phyloP scores from a whole-genome alignment of 805 yeast species.

The Ogataea degrootiae region DNA sequence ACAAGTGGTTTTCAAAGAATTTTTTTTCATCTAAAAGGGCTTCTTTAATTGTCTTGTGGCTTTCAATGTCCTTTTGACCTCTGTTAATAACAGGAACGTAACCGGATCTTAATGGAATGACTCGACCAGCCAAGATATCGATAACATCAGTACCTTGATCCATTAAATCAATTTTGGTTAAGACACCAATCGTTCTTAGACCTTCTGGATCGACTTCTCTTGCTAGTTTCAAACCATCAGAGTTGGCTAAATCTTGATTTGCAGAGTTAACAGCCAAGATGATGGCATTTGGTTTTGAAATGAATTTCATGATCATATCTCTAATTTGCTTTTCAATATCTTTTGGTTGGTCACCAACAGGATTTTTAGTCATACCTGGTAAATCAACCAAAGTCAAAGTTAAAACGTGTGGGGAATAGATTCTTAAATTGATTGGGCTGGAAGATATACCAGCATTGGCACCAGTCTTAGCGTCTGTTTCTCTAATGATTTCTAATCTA shows the following conservation, averaged over 20 bases:
- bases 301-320: constrained; percentile 88
- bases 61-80: constrained; percentile 94
- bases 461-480: constrained; percentile 81
- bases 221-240: constrained; percentile 93
- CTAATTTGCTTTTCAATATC: constrained; percentile 94
- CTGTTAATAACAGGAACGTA: constrained; percentile 96
- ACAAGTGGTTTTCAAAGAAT: constrained; percentile 84
- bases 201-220: constrained; percentile 99
- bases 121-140: constrained; percentile 92
- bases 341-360: constrained; percentile 98
- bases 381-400: constrained; percentile 93
- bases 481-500: constrained; percentile 84
- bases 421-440: constrained; percentile 87
- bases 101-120: constrained; percentile 91
- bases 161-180: constrained; percentile 95
- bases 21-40: constrained; percentile 78
- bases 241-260: constrained; percentile 93
- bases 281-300: constrained; percentile 93
- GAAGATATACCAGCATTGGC: constrained; percentile 86
- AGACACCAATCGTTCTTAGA: constrained; percentile 89
- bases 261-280: constrained; percentile 94
- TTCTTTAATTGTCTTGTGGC: constrained; percentile 77
- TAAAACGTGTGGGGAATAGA: constrained; percentile 89
- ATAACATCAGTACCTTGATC: constrained; percentile 97
- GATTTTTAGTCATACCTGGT: constrained; percentile 97